Evolutionary conservation across 805 yeast species (phyloP), one percentile per base, ranked within the genome.

Genomic region (Sporopachydermia quercuum): DNA sequence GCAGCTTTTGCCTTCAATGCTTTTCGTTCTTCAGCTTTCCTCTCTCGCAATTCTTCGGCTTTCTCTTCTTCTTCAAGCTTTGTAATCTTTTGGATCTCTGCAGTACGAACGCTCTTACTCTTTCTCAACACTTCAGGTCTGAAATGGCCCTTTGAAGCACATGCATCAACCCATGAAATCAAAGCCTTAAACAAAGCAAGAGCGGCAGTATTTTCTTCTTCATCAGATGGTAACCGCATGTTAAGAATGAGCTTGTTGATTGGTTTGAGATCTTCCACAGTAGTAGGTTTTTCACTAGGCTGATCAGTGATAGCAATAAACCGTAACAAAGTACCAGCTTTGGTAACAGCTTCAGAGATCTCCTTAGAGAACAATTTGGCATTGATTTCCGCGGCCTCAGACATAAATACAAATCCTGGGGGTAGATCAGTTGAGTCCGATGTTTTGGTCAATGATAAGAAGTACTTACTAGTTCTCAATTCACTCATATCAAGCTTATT

Each of bases 221-320:
- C 54, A 19, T 68, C 66, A 23, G 68, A 58, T 34, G 81, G 74
- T 45, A 76, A 52, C 36, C 61, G 57, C 46, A 77, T 53, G 41
- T 76, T 69, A 45, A 87, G 58, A 14, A 76, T 55, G 34, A 82
- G 62, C 53, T 44, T 65, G 46, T 74, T 70, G 39, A 51, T 51
- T 30, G 81, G 70, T 34, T 60, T 63, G 58, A 71, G 69, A 46
- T 76, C 80, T n/a, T 56, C 57, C 37, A 74, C 62, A 27, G 68
- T 55, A 36, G 58, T 63, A 37, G 98, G 97, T 49, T 73, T 80
- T 39, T 67, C 79, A n/a, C 60, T 49, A 13, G 86, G 77, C 58
- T 83, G 79, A 59, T 91, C 99, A 39, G 96, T 84, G 55, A 86
- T 67, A 35, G 93, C 78, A 45, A 91, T 54, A 53, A 57, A 80